These are phyloP conservation scores for Trypanosoma cruzi DNA, from an alignment of 208 protist genomes.

Conservation along the genomic window DNA sequence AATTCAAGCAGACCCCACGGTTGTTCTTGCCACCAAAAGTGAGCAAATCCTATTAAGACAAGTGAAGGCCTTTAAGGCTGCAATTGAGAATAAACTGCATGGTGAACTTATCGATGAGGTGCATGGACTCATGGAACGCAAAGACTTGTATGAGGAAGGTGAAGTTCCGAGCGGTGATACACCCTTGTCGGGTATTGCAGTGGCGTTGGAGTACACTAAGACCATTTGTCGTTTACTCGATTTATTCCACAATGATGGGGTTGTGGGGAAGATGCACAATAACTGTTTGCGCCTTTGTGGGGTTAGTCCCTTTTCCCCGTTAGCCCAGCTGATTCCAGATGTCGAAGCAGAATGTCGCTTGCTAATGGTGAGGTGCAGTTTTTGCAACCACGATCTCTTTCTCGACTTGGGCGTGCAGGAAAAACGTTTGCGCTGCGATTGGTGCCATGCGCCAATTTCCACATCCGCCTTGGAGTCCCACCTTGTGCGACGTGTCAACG, in stretches of 20 bases:
- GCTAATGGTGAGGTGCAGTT: slow-evolving; percentile 64
- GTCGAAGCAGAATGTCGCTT: slow-evolving; percentile 40
- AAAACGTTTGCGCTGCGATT: slow-evolving; percentile 58
- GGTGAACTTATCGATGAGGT: slow-evolving; percentile 83
- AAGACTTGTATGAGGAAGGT: slow-evolving; percentile 57
- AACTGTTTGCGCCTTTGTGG: slow-evolving; percentile 90
- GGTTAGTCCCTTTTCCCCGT: slow-evolving; percentile 84
- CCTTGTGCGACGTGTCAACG: slow-evolving; percentile 80
- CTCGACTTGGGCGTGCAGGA: slow-evolving; percentile 57
- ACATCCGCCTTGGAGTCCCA: slow-evolving; percentile 61
- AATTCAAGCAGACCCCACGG: slow-evolving; percentile 50
- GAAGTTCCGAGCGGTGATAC: slow-evolving; percentile 36
- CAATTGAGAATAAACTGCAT: slow-evolving; percentile 69
- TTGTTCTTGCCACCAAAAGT: slow-evolving; percentile 66
- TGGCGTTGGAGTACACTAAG: slow-evolving; percentile 86
- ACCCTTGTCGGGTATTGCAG: slow-evolving; percentile 37
- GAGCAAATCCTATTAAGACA: slow-evolving; percentile 58
- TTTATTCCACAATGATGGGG: slow-evolving; percentile 66
- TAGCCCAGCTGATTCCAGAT: slow-evolving; percentile 46
- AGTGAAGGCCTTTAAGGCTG: slow-evolving; percentile 29
- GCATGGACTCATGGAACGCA: slow-evolving; percentile 52
- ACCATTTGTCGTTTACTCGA: slow-evolving; percentile 68
- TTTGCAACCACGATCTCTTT: slow-evolving; percentile 69
- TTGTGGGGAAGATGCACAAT: slow-evolving; percentile 74
- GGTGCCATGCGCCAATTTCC: slow-evolving; percentile 72